These are phyloP conservation scores for Pharnaceum exiguum DNA, from an alignment of 148 eudicot genomes.

Conservation along the genomic window DNA sequence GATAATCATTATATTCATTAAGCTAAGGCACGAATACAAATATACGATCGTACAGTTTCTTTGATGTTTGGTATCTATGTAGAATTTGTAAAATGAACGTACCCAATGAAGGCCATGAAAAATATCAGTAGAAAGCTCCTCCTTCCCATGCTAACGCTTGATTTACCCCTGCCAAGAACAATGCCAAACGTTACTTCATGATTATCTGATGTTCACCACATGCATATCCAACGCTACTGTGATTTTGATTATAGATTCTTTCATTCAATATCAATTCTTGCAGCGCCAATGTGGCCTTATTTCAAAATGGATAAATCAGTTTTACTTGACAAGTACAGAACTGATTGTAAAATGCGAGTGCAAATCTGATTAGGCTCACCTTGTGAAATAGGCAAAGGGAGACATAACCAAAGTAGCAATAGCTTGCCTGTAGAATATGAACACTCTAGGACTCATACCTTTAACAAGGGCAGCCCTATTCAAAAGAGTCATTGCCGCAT, in stretches of 20 bases:
- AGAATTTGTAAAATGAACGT: neutral
- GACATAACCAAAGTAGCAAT: slow-evolving; percentile 51
- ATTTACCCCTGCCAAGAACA: slow-evolving; percentile 45
- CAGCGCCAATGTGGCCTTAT: no score
- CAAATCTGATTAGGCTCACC: slow-evolving; percentile 23
- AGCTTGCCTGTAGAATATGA: slow-evolving; percentile 63
- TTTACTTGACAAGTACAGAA: no score
- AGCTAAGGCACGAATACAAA: neutral
- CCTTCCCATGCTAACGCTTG: slow-evolving; percentile 31
- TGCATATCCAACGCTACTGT: no score
- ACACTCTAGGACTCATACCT: slow-evolving; percentile 67
- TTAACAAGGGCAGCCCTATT: slow-evolving; percentile 57
- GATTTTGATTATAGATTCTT: no score
- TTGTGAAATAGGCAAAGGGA: slow-evolving; percentile 48
- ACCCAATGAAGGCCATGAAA: slow-evolving; percentile 67
- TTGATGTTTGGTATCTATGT: no score
- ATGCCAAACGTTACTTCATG: no score
- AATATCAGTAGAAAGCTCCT: slow-evolving; percentile 62
- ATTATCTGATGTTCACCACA: no score
- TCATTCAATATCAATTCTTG: no score
- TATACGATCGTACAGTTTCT: neutral
- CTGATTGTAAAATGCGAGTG: no score
- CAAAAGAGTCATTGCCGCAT: slow-evolving; percentile 37
- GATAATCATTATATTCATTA: neutral
- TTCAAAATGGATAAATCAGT: no score